These are phyloP conservation scores for Rhizophagus sp. DNA, from an alignment of 192 early-diverging fungal species.

Conservation along the genomic window DNA sequence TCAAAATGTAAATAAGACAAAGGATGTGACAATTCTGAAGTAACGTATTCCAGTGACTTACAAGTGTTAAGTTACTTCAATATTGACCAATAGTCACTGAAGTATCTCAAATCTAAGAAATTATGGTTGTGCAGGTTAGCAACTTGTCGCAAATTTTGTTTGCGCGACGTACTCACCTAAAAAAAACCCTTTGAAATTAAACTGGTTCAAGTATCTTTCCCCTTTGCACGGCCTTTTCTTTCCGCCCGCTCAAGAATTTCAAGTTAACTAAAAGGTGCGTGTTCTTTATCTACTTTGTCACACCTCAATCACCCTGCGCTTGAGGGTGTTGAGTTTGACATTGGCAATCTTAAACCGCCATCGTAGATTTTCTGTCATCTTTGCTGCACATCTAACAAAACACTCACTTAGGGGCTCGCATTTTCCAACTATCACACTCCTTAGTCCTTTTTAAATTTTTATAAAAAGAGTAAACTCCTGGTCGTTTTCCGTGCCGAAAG, in stretches of 20 bases:
- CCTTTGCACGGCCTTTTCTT: constrained; percentile 22
- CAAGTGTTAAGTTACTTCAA: too few species aligned
- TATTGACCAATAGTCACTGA: neutral
- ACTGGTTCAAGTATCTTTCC: neutral
- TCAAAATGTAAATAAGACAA: too few species aligned
- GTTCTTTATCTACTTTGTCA: neutral
- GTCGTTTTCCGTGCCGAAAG: constrained; percentile 27
- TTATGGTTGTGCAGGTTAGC: constrained; percentile 5
- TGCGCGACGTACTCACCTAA: constrained; percentile 2
- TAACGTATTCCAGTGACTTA: too few species aligned
- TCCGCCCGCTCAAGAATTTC: constrained; percentile 21
- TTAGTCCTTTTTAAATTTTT: constrained; percentile 23
- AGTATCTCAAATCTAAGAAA: neutral
- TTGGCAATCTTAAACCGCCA: neutral
- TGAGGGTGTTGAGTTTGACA: constrained; percentile 19
- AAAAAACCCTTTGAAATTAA: constrained; percentile 3
- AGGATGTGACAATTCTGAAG: too few species aligned
- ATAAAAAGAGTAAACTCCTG: constrained; percentile 20
- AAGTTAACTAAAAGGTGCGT: constrained; percentile 16
- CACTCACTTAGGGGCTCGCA: constrained; percentile 31
- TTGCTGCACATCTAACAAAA: constrained; percentile 25
- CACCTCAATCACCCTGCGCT: neutral
- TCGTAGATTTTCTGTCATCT: neutral
- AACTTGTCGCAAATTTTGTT: constrained; percentile 22
- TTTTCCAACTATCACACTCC: constrained; percentile 30